Conservation (phyloP, 371 early-diverging fungal species). For the Phascolomyces articulosus region DNA sequence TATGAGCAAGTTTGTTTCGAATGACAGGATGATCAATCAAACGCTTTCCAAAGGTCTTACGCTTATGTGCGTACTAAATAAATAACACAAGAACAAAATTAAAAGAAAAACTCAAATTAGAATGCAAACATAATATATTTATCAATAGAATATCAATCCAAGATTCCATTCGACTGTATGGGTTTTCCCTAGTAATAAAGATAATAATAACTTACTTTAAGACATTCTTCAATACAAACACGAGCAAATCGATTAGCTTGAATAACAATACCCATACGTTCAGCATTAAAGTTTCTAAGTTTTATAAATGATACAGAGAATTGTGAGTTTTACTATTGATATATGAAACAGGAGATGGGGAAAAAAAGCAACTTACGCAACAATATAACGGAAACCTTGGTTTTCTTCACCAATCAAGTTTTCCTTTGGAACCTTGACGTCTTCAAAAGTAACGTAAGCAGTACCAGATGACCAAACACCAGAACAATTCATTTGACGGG, state of each 20-base stretch:
- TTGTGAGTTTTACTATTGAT: too few relatives aligned
- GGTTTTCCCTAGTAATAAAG: background rate
- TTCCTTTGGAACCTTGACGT: conserved; percentile 83
- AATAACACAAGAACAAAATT: too few relatives aligned
- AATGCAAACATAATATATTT: too few relatives aligned
- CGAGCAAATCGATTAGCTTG: conserved; percentile 89
- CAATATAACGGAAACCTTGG: conserved; percentile 84
- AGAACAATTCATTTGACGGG: conserved; percentile 78
- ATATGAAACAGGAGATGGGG: too few relatives aligned
- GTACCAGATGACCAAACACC: conserved; percentile 85
- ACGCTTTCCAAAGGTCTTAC: conserved; percentile 86
- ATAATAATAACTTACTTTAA: conserved; percentile 48
- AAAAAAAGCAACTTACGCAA: conserved; percentile 55
- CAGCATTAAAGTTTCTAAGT: conserved; percentile 73
- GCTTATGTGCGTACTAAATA: conserved; percentile 81
- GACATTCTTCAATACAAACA: conserved; percentile 84
- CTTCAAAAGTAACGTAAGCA: conserved; percentile 77
- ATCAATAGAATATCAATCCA: too few relatives aligned
- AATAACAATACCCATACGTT: conserved; percentile 78
- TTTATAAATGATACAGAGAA: too few relatives aligned
- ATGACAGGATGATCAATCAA: conserved; percentile 76
- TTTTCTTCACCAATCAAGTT: conserved; percentile 88
- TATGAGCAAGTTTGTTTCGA: conserved; percentile 71
- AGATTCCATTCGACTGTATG: too few relatives aligned
- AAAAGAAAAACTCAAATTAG: too few relatives aligned